phyloP scores from a whole-genome alignment of 2,329 filamentous ascomycete genomes.

The Cladophialophora bantiana region DNA sequence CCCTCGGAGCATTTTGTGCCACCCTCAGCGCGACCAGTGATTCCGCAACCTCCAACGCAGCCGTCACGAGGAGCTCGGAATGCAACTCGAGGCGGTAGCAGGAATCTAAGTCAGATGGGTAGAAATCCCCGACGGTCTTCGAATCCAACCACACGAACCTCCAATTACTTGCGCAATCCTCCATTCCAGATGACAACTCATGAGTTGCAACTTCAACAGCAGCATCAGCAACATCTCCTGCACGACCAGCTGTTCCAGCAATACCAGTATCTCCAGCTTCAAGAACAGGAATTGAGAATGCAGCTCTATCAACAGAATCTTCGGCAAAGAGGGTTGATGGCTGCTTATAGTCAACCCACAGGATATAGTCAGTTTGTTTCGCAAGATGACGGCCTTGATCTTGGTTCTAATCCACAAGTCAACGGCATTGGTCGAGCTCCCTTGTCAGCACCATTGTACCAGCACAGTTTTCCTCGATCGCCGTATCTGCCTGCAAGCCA shows the following conservation, averaged over 20 bases:
- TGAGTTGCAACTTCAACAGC: constrained; percentile 50
- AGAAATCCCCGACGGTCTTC: constrained; percentile 63
- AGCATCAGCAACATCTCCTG: constrained; percentile 56
- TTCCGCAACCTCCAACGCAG: constrained; percentile 52
- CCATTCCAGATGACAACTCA: constrained; percentile 47
- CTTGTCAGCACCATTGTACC: constrained; percentile 42
- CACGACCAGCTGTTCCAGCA: constrained; percentile 59
- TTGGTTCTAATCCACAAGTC: constrained; percentile 30
- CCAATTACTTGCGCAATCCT: constrained; percentile 48
- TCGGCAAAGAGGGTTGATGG: constrained; percentile 38
- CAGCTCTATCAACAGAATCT: constrained; percentile 56
- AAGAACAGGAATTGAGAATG: constrained; percentile 58
- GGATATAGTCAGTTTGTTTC: constrained; percentile 49
- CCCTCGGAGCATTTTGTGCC: constrained; percentile 43
- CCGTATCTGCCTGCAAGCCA: constrained; percentile 31
- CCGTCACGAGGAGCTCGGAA: constrained; percentile 58
- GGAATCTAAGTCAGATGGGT: constrained; percentile 57
- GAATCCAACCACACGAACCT: constrained; percentile 58
- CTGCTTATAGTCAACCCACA: constrained; percentile 38
- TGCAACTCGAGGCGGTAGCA: constrained; percentile 55
- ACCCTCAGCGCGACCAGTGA: constrained; percentile 62
- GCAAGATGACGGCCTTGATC: constrained; percentile 34
- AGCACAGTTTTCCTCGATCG: constrained; percentile 38
- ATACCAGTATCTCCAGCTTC: constrained; percentile 58
- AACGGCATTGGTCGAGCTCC: constrained; percentile 36